phyloP scores from a whole-genome alignment of 2,329 filamentous ascomycete genomes.

The Aureobasidium mangrovei region DNA sequence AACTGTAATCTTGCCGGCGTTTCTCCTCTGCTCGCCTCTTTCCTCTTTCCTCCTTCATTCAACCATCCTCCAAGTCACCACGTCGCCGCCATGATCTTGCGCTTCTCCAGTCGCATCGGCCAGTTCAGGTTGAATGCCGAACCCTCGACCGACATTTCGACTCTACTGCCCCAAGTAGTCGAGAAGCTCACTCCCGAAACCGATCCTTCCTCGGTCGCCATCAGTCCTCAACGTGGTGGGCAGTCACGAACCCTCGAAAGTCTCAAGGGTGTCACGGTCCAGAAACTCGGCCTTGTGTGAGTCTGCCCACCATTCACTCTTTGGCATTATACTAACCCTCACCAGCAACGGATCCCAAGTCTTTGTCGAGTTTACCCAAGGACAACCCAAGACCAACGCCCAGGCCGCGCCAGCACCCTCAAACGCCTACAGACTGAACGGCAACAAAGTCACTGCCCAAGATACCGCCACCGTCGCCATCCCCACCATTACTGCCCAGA shows the following conservation, averaged over 20 bases:
- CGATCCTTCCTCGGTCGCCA: constrained; percentile 46
- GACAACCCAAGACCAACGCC: constrained; percentile 43
- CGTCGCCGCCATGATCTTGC: constrained; percentile 60
- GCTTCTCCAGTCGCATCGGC: constrained; percentile 85
- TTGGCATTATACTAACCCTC: constrained; percentile 21
- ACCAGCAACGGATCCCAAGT: constrained; percentile 80
- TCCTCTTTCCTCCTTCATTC: not conserved
- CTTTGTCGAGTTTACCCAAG: constrained; percentile 70
- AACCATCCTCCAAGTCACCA: not conserved
- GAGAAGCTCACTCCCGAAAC: constrained; percentile 51
- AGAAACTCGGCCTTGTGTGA: constrained; percentile 50
- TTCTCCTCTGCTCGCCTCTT: not conserved
- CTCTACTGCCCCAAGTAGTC: constrained; percentile 46
- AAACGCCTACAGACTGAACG: constrained; percentile 61
- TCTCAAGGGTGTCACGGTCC: constrained; percentile 47
- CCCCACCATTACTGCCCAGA: constrained; percentile 44
- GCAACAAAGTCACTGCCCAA: constrained; percentile 60
- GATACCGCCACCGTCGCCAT: constrained; percentile 58
- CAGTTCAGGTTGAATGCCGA: constrained; percentile 79
- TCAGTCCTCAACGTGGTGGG: constrained; percentile 53
- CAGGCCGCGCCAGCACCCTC: constrained; percentile 25
- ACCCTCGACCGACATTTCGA: constrained; percentile 60
- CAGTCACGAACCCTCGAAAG: constrained; percentile 45
- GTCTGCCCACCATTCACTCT: constrained; percentile 16
- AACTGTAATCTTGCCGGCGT: not conserved